These are phyloP conservation scores for Penicillium fimorum DNA, from an alignment of 495 filamentous ascomycete genomes.

Conservation along the genomic window DNA sequence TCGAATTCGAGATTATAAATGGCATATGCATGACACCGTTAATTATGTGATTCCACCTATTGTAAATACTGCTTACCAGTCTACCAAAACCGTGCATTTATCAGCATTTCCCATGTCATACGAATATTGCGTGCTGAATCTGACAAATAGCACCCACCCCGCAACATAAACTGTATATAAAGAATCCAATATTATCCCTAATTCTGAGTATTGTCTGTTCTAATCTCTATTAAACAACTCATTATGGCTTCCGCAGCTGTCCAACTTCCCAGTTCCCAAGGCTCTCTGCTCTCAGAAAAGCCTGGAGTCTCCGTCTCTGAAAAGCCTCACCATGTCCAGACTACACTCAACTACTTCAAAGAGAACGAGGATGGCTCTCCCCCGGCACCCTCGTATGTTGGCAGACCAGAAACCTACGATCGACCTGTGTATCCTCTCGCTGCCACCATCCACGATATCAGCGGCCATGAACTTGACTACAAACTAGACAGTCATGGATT, in stretches of 20 bases:
- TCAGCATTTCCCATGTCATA: slow-evolving; percentile 30
- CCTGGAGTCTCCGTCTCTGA: slow-evolving; percentile 16
- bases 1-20: slow-evolving; percentile 4
- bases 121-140: slow-evolving; percentile 35
- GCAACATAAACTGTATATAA: slow-evolving; percentile 20
- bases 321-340: slow-evolving; percentile 50
- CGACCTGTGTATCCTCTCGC: slow-evolving; percentile 35
- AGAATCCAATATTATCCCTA: background rate
- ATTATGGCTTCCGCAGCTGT: slow-evolving; percentile 45
- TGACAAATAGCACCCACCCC: slow-evolving; percentile 32
- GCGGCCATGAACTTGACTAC: slow-evolving; percentile 50
- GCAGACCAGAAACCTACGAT: slow-evolving; percentile 51
- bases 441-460: slow-evolving; percentile 46
- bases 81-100: slow-evolving; percentile 15
- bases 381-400: slow-evolving; percentile 49
- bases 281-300: slow-evolving; percentile 19
- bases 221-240: background rate
- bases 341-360: slow-evolving; percentile 59
- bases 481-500: slow-evolving; percentile 50
- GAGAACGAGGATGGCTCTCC: slow-evolving; percentile 57
- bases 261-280: slow-evolving; percentile 25
- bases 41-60: slow-evolving; percentile 5
- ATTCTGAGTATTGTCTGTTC: background rate
- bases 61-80: background rate
- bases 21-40: background rate